Base-by-base conservation (phyloP, 345 rosid genomes). In the Sisymbrium irio region DNA sequence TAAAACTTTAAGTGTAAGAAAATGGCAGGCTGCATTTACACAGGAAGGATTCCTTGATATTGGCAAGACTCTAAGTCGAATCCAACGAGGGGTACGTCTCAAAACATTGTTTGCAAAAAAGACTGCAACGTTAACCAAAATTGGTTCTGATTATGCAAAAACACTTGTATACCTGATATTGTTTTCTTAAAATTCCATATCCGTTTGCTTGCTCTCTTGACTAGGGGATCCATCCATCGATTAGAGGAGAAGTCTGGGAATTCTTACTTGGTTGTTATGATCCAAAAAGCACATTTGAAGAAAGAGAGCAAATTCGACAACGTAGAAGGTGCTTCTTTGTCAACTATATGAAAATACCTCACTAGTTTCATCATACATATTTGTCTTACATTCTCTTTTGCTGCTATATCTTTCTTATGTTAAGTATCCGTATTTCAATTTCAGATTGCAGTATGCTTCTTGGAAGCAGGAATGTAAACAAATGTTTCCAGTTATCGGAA, bases 231-330 rank as follows among this genome's bases (percentile, higher is more conserved):
- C 98, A 96, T 87, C 99, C 99, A 73, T 77, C 90, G 28, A 96
- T 96, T 72, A 90, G 99, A 88, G 99, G 96, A 74, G 99, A 96
- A 88, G 99, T 96, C 14, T 96, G 98, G 99, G 99, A 96, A 72
- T 90, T 96, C 78, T 79, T 96, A 37, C 97, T 96, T 60, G 93
- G 92, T 20, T 96, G 99, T 82, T 96, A 81, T 90, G 95, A 88
- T 73, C 89, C 97, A 71, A 85, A 70, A 78, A 96, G 99, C 70
- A 85, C 98, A 55, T 96, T 85, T 39, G 94, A 85, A 5, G 98
- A 96, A 76, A 86, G 99, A 78, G 96, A 90, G 35, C 81, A 88
- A 78, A 83, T 88, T 58, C 85, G 95, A 47, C 82, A 83, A 70
- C 70, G 47, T 63, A 89, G 97, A 78, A 96, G 99, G 99, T 96